These are phyloP conservation scores for Boletus subparvulus DNA, from an alignment of 768 basidiomycete genomes.

Conservation along the genomic window DNA sequence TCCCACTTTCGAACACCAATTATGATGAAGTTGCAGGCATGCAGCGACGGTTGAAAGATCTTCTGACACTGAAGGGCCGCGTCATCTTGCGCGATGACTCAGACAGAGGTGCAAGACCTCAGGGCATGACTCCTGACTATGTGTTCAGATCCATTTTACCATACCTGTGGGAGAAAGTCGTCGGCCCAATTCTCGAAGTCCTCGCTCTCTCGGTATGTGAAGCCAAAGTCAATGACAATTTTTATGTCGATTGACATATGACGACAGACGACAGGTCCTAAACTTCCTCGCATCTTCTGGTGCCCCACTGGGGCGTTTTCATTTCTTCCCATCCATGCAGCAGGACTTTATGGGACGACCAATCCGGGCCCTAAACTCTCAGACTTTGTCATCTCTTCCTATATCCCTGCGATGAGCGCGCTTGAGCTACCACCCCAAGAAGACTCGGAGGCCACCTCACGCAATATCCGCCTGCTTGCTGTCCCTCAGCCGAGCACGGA, in stretches of 20 bases:
- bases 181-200: background rate
- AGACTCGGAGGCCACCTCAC: background rate
- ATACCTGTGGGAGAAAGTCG: background rate
- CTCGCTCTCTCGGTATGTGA: background rate
- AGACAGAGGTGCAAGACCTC: background rate
- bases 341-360: background rate
- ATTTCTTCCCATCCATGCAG: constrained; percentile 1
- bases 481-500: constrained; percentile 13
- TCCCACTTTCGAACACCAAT: background rate
- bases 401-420: constrained; percentile 27
- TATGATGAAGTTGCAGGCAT: background rate
- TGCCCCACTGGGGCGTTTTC: background rate
- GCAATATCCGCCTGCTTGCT: constrained; percentile 1
- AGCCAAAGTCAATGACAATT: no score
- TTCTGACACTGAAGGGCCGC: background rate
- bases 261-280: background rate
- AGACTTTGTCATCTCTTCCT: constrained; percentile 17
- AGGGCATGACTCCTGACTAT: background rate
- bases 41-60: background rate
- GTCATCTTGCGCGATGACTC: background rate
- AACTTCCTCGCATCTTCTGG: background rate
- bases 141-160: background rate
- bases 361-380: background rate
- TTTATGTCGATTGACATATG: background rate
- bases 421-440: constrained; percentile 6